phyloP scores from a whole-genome alignment of 1,139 yeast genomes.

The Yamadazyma trypodendri region DNA sequence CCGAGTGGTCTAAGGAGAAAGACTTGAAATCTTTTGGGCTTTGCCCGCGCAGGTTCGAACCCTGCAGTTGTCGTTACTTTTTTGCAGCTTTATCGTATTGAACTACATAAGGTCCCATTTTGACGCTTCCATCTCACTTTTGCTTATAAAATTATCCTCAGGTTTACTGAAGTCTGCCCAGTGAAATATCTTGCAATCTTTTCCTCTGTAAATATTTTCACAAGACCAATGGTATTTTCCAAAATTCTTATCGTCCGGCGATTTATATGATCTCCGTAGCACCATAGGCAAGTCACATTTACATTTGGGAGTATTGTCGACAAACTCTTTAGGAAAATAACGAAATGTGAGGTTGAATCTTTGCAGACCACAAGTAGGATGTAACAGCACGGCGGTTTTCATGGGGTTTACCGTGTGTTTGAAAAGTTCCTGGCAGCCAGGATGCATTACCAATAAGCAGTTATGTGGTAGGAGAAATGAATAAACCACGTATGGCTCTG shows the following conservation, averaged over 20 bases:
- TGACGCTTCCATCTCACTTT: conserved; percentile 18
- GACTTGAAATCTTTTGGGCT: conserved; percentile 54
- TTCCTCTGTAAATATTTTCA: conserved; percentile 35
- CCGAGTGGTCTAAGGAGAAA: conserved; percentile 54
- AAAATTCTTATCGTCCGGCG: conserved; percentile 27
- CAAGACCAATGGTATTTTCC: conserved; percentile 59
- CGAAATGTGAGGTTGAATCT: conserved; percentile 68
- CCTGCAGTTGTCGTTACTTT: conserved; percentile 75
- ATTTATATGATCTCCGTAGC: conserved; percentile 46
- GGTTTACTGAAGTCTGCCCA: conserved; percentile 44
- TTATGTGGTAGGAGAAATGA: conserved; percentile 66
- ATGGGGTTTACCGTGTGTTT: conserved; percentile 49
- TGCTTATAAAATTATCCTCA: conserved; percentile 25
- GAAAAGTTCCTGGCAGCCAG: conserved; percentile 72
- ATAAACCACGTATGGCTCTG: conserved; percentile 28
- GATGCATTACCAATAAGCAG: conserved; percentile 65
- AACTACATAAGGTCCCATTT: conserved; percentile 26
- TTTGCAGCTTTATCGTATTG: conserved; percentile 18
- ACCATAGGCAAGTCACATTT: conserved; percentile 46
- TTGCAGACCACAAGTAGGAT: conserved; percentile 47
- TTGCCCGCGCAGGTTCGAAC: conserved; percentile 89
- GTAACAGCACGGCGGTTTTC: conserved; percentile 32
- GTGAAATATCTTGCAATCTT: conserved; percentile 46
- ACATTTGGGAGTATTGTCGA: conserved; percentile 49
- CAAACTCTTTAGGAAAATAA: conserved; percentile 39